These are phyloP conservation scores for Linnemannia hyalina DNA, from an alignment of 192 early-diverging fungal species.

Conservation along the genomic window DNA sequence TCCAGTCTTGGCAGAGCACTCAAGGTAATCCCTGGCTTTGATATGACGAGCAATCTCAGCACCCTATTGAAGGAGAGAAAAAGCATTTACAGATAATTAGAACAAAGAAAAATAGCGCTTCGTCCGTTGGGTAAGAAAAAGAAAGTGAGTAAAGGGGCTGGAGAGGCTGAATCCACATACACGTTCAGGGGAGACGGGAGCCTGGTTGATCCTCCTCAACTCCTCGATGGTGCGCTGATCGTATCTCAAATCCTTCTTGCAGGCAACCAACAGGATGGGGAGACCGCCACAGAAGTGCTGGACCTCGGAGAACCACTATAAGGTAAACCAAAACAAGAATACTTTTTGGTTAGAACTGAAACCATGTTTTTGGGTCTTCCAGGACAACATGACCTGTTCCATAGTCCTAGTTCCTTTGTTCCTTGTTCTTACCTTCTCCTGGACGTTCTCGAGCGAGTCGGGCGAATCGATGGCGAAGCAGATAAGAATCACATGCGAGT, in stretches of 20 bases:
- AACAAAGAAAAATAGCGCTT: neutral
- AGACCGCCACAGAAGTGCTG: slow-evolving; percentile 87
- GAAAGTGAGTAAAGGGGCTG: neutral
- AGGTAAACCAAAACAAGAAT: neutral
- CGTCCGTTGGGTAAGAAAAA: neutral
- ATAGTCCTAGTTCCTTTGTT: neutral
- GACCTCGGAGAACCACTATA: slow-evolving; percentile 92
- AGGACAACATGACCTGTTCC: no score
- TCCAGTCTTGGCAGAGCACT: slow-evolving; percentile 89
- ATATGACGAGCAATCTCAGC: slow-evolving; percentile 85
- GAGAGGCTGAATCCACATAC: slow-evolving; percentile 56
- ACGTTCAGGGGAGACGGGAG: slow-evolving; percentile 80
- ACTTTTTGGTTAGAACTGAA: neutral
- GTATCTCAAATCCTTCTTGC: slow-evolving; percentile 91
- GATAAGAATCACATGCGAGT: slow-evolving; percentile 93
- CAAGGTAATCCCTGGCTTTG: slow-evolving; percentile 87
- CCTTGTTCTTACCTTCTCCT: slow-evolving; percentile 64
- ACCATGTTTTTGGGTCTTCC: neutral
- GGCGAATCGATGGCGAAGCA: slow-evolving; percentile 91
- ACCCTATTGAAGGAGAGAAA: slow-evolving; percentile 62
- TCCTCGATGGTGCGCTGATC: slow-evolving; percentile 84
- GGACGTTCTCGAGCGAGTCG: slow-evolving; percentile 86
- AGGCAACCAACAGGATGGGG: slow-evolving; percentile 88
- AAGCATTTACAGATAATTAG: neutral
- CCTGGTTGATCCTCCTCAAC: slow-evolving; percentile 78